Evolutionary conservation across 2,329 filamentous ascomycete genomes (phyloP).

Genomic region (Talaromyces verruculosus): DNA sequence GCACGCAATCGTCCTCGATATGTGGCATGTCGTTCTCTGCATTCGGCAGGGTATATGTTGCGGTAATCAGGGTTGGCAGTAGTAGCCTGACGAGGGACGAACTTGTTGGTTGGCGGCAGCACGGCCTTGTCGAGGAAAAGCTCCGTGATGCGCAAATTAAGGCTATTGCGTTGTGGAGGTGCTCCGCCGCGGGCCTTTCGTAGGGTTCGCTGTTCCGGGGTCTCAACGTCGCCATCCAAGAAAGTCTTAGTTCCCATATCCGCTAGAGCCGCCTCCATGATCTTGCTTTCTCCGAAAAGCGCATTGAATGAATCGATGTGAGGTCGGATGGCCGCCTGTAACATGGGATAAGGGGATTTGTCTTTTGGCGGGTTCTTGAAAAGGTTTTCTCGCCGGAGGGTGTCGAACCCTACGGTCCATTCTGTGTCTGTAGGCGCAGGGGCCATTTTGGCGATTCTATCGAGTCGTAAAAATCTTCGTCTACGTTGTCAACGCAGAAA

Average conservation of each 20-base stretch:
- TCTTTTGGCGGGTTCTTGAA: constrained; percentile 88
- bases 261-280: constrained; percentile 71
- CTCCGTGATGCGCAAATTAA: constrained; percentile 76
- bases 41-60: constrained; percentile 87
- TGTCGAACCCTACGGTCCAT: constrained; percentile 87
- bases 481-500: neutral
- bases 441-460: constrained; percentile 47
- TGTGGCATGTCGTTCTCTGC: constrained; percentile 86
- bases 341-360: constrained; percentile 79
- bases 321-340: constrained; percentile 81
- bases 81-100: constrained; percentile 62
- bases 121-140: constrained; percentile 79
- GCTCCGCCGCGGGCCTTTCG: constrained; percentile 56
- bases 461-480: neutral
- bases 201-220: constrained; percentile 37
- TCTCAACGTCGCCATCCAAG: constrained; percentile 69
- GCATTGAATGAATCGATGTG: constrained; percentile 96
- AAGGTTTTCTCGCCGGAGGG: constrained; percentile 78
- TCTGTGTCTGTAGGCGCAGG: constrained; percentile 62
- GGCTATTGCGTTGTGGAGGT: constrained; percentile 64
- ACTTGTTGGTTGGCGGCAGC: constrained; percentile 79
- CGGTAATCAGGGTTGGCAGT: constrained; percentile 42
- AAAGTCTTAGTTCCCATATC: constrained; percentile 90
- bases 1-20: constrained; percentile 86
- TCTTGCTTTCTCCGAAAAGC: constrained; percentile 72